Evolutionary conservation across 345 rosid species (phyloP).

Genomic region (Ceriops decandra): DNA sequence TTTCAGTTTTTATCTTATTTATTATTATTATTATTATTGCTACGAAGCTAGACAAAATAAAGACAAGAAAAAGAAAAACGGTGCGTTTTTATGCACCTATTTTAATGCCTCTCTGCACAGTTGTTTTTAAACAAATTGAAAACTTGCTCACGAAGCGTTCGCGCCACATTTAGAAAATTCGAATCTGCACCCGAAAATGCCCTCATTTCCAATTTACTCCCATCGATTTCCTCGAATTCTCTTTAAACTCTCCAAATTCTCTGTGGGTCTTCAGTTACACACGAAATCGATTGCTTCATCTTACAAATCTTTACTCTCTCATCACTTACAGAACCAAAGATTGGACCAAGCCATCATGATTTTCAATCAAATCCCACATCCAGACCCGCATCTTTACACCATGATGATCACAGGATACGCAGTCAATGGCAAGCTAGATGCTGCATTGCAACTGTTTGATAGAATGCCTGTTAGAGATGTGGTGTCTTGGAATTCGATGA

Average conservation of each 20-base stretch:
- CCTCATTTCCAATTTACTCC: slow-evolving; percentile 10
- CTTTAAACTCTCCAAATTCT: slow-evolving; percentile 1
- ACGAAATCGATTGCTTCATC: slow-evolving; percentile 7
- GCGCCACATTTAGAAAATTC: slow-evolving; percentile 28
- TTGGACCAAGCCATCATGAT: slow-evolving; percentile 41
- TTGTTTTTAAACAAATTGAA: too few species aligned
- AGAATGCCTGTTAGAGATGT: slow-evolving; percentile 50
- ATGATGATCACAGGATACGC: slow-evolving; percentile 50
- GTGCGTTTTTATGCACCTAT: too few species aligned
- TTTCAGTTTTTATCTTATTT: too few species aligned
- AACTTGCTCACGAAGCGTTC: not conserved
- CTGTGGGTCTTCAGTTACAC: slow-evolving; percentile 15
- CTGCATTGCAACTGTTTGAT: slow-evolving; percentile 49
- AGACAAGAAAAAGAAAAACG: too few species aligned
- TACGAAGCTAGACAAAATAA: not conserved
- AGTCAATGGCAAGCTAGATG: slow-evolving; percentile 30
- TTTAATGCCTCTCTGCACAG: not conserved
- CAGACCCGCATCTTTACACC: slow-evolving; percentile 44
- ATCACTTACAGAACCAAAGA: slow-evolving; percentile 38
- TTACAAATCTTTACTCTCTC: slow-evolving; percentile 31
- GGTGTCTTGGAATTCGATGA: slow-evolving; percentile 65
- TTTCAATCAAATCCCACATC: slow-evolving; percentile 39
- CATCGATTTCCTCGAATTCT: not conserved
- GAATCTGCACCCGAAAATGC: slow-evolving; percentile 7
- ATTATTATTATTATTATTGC: too few species aligned